A percentile compares a stretch with the other conserved stretches of the same genome.
Evolutionary conservation across 257 asterid genomes (phyloP).

Genomic region (Verbena officinalis): DNA sequence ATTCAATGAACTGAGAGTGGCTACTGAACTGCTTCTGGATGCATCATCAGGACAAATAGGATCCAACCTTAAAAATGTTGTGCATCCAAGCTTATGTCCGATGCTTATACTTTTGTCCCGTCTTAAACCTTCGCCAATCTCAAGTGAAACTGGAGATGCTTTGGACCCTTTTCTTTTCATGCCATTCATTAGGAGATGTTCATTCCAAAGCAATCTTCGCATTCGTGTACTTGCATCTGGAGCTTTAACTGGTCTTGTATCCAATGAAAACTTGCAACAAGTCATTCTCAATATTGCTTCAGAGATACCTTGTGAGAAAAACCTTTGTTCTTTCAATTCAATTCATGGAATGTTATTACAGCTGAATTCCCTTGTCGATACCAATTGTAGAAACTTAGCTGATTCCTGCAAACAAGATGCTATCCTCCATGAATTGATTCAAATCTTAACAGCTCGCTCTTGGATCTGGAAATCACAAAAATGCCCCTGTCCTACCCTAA

Average conservation of each 20-base stretch:
- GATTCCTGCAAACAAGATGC: conserved; percentile 67
- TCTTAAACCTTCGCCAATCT: conserved; percentile 83
- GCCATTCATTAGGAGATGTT: conserved; percentile 90
- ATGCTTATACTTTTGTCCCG: conserved; percentile 85
- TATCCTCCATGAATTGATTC: conserved; percentile 60
- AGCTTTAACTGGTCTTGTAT: conserved; percentile 77
- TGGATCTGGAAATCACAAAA: conserved; percentile 77
- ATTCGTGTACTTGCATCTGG: conserved; percentile 91
- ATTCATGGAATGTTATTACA: conserved; percentile 87
- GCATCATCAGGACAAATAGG: conserved; percentile 55
- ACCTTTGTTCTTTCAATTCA: conserved; percentile 57
- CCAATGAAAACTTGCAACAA: conserved; percentile 75
- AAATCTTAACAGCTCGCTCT: conserved; percentile 50
- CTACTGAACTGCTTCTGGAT: conserved; percentile 65
- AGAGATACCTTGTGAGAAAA: conserved; percentile 55
- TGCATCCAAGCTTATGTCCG: conserved; percentile 96
- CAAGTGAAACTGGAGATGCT: conserved; percentile 76
- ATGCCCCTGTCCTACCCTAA: conserved; percentile 82
- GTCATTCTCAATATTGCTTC: conserved; percentile 74
- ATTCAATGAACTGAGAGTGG: conserved; percentile 72
- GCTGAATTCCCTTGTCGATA: conserved; percentile 74
- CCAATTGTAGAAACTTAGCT: conserved; percentile 71
- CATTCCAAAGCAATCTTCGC: conserved; percentile 76
- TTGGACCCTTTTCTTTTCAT: conserved; percentile 81
- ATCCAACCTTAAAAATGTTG: conserved; percentile 65